These are phyloP conservation scores for Phoma herbarum DNA, from an alignment of 2,329 filamentous ascomycete genomes.

Conservation along the genomic window DNA sequence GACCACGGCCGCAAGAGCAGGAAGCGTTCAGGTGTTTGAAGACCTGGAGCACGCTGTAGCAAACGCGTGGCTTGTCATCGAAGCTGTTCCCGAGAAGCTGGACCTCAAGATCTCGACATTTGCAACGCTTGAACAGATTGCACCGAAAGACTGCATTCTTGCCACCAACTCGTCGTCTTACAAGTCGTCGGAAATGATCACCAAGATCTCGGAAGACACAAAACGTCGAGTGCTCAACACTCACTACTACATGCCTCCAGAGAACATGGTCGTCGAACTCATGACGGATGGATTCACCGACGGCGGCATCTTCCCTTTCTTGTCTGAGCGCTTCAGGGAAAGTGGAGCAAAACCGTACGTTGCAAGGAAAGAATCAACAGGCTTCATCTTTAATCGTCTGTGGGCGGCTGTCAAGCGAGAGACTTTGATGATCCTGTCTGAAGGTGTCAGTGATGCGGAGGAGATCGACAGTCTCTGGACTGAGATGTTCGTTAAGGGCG, in stretches of 20 bases:
- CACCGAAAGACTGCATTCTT: conserved; percentile 59
- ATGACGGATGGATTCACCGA: conserved; percentile 62
- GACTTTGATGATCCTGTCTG: conserved; percentile 58
- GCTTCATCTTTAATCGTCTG: conserved; percentile 65
- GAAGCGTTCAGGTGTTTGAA: conserved; percentile 33
- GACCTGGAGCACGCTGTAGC: conserved; percentile 54
- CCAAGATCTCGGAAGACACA: conserved; percentile 50
- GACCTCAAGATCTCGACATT: conserved; percentile 60
- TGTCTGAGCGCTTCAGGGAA: conserved; percentile 53
- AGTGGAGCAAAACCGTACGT: conserved; percentile 55
- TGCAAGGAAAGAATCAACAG: conserved; percentile 60
- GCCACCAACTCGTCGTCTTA: conserved; percentile 63
- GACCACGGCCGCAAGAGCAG: conserved; percentile 1
- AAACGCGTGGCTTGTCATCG: conserved; percentile 63
- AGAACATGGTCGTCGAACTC: conserved; percentile 59
- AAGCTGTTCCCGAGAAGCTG: conserved; percentile 62
- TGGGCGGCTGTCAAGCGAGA: conserved; percentile 68
- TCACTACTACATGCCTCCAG: conserved; percentile 61
- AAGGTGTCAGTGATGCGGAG: conserved; percentile 60
- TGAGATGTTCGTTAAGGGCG: conserved; percentile 50
- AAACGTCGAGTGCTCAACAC: conserved; percentile 54
- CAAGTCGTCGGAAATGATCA: conserved; percentile 60
- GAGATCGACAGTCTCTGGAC: conserved; percentile 61
- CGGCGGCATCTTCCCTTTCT: conserved; percentile 56
- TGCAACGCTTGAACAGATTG: conserved; percentile 55